Percentiles rank a stretch among this genome's conserved stretches.
Conservation (phyloP, 306 rosid species). For the Malus sylvestris region DNA sequence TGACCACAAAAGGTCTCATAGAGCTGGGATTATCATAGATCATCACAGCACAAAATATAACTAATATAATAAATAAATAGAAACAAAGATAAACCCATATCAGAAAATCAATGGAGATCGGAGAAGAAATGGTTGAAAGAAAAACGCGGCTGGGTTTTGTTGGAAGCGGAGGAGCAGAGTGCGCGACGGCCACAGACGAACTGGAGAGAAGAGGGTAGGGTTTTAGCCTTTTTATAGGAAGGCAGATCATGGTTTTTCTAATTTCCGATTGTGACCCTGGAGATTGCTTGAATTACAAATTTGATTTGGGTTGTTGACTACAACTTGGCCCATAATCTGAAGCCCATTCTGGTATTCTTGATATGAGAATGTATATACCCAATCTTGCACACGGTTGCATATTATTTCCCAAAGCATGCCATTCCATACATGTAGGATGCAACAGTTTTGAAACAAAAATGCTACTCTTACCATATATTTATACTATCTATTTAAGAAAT, state of each 20-base stretch:
- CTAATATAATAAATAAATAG: background rate
- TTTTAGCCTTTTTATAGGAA: background rate
- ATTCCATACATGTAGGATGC: no score
- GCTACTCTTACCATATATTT: no score
- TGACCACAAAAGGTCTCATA: slow-evolving; percentile 37
- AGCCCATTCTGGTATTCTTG: background rate
- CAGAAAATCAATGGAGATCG: background rate
- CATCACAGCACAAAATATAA: slow-evolving; percentile 12
- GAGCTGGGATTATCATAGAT: slow-evolving; percentile 37
- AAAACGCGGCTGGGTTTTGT: background rate
- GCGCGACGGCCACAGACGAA: background rate
- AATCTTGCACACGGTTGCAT: no score
- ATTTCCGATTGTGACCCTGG: background rate
- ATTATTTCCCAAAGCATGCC: no score
- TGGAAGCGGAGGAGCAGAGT: background rate
- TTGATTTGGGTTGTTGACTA: background rate
- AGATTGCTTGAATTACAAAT: background rate
- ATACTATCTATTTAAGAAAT: no score
- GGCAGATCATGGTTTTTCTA: background rate
- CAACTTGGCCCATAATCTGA: background rate
- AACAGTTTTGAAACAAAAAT: no score
- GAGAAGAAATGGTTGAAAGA: background rate
- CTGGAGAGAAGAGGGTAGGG: background rate
- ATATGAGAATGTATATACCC: no score
- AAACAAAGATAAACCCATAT: background rate